Conservation (phyloP, 2,329 filamentous ascomycete species). For the Paramyrothecium roridum region DNA sequence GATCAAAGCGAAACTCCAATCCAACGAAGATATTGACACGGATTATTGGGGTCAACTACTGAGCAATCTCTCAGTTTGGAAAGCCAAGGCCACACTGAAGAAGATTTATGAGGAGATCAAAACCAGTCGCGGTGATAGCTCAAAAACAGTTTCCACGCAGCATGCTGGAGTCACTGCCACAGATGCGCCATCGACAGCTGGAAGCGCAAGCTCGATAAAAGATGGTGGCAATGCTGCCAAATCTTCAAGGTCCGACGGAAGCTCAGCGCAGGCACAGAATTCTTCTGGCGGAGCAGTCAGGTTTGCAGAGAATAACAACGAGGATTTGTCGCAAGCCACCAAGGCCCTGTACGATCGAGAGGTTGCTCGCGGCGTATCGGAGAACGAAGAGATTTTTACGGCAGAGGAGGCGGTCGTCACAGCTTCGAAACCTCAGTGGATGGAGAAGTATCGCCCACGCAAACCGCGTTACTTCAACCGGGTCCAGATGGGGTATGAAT, state of each 20-base stretch:
- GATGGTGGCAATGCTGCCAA: constrained; percentile 5
- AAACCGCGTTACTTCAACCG: constrained; percentile 98
- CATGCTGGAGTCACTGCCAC: background rate
- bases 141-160: background rate
- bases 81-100: constrained; percentile 81
- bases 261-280: constrained; percentile 17
- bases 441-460: constrained; percentile 78
- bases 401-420: constrained; percentile 75
- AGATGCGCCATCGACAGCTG: background rate
- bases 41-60: constrained; percentile 98
- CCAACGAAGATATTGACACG: constrained; percentile 88
- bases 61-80: constrained; percentile 81
- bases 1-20: constrained; percentile 80
- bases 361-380: constrained; percentile 83
- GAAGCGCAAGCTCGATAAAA: background rate
- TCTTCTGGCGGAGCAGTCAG: constrained; percentile 57
- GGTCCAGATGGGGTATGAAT: constrained; percentile 98
- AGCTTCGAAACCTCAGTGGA: constrained; percentile 69
- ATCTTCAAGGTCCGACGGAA: constrained; percentile 22
- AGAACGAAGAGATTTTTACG: constrained; percentile 94
- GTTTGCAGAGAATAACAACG: constrained; percentile 66
- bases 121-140: background rate
- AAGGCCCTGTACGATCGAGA: constrained; percentile 90
- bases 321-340: constrained; percentile 83
- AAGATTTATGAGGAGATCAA: constrained; percentile 73